Percentiles rank a stretch among this genome's conserved stretches.
Conservation (phyloP, 208 protist species). For the Sergeia podlipaevii region DNA sequence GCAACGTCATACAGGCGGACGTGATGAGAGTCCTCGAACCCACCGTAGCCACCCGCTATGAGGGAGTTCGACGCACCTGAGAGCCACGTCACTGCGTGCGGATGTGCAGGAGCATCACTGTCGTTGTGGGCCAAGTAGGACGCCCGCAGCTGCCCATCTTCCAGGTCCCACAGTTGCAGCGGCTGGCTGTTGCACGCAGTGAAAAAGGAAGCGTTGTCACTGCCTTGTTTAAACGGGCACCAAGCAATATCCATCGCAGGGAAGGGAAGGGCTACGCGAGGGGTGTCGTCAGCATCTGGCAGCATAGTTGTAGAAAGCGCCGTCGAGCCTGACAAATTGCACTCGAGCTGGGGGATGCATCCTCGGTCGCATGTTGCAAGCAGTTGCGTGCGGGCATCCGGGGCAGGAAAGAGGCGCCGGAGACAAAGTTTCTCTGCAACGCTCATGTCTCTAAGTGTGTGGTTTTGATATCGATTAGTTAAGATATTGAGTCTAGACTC, state of each 20-base stretch:
- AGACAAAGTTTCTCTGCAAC: no score
- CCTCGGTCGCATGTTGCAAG: neutral
- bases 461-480: no score
- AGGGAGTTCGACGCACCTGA: conserved; percentile 8
- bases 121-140: conserved; percentile 60
- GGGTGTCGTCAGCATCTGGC: conserved; percentile 4
- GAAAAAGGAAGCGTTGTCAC: conserved; percentile 45
- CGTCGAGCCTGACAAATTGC: no score
- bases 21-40: conserved; percentile 43
- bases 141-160: conserved; percentile 56
- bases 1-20: conserved; percentile 73
- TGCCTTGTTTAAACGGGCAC: conserved; percentile 68
- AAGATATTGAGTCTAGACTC: no score
- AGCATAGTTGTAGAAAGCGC: neutral
- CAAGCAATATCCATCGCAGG: conserved; percentile 69
- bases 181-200: conserved; percentile 49
- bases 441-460: no score
- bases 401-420: no score
- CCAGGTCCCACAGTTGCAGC: conserved; percentile 75
- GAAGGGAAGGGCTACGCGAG: conserved; percentile 51
- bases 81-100: conserved; percentile 47
- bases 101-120: conserved; percentile 41
- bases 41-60: conserved; percentile 71
- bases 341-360: no score
- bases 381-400: neutral